A percentile compares a stretch with the other conserved stretches of the same genome.
phyloP scores from a whole-genome alignment of 441 rosid species.

The Flueggea neowawraea region DNA sequence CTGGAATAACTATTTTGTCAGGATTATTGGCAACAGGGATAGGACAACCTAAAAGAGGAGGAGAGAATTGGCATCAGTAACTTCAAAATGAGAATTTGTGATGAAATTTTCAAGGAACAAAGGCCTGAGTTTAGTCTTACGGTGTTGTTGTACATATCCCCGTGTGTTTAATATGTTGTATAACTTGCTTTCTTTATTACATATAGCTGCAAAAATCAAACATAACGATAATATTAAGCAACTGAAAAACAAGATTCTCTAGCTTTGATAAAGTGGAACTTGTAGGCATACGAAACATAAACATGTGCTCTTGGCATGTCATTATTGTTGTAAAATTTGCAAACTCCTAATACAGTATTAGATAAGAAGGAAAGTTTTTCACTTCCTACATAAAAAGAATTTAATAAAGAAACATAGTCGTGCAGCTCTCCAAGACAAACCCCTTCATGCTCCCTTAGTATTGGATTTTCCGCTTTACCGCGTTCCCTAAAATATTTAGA shows the following conservation, averaged over 20 bases:
- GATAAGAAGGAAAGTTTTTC: background rate
- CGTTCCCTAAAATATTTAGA: too few relatives aligned
- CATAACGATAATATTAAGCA: conserved; percentile 15
- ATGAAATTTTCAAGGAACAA: conserved; percentile 13
- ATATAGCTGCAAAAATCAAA: conserved; percentile 58
- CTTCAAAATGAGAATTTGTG: conserved; percentile 8
- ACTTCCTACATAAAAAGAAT: background rate
- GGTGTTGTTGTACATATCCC: conserved; percentile 79
- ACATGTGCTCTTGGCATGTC: conserved; percentile 3
- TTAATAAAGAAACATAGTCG: too few relatives aligned
- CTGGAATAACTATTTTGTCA: conserved; percentile 60
- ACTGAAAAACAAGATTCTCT: background rate
- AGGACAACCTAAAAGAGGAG: conserved; percentile 61
- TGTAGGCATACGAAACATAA: too few relatives aligned
- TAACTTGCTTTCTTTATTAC: conserved; percentile 84
- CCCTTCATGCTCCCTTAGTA: too few relatives aligned
- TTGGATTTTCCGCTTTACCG: too few relatives aligned
- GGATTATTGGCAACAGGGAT: conserved; percentile 69
- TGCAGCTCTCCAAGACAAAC: too few relatives aligned
- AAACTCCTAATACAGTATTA: background rate
- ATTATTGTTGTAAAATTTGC: background rate
- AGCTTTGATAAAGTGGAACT: conserved; percentile 2
- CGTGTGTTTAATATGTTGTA: conserved; percentile 56
- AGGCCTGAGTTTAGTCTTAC: conserved; percentile 42
- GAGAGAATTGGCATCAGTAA: conserved; percentile 14